Evolutionary conservation across 2,329 filamentous ascomycete species (phyloP).

Genomic region (Blumeria hordei): DNA sequence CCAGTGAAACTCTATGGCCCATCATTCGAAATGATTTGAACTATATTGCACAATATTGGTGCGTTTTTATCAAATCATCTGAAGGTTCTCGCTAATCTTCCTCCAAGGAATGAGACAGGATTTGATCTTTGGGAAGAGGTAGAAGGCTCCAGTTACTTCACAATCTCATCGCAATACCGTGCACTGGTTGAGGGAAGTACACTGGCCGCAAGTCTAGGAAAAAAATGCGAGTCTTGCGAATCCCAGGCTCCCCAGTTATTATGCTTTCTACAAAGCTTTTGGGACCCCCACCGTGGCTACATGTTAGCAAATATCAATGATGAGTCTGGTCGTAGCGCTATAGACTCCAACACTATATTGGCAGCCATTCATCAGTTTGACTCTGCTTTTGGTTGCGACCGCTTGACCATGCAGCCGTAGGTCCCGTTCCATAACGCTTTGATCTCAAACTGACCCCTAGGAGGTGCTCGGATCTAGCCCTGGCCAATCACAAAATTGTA

Average conservation of each 20-base stretch:
- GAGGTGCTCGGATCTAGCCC: slow-evolving; percentile 21
- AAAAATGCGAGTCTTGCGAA: slow-evolving; percentile 33
- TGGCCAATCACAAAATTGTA: slow-evolving; percentile 54
- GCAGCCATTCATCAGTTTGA: slow-evolving; percentile 47
- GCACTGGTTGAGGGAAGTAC: slow-evolving; percentile 41
- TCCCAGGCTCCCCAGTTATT: slow-evolving; percentile 43
- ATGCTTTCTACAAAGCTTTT: slow-evolving; percentile 53
- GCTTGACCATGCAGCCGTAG: slow-evolving; percentile 51
- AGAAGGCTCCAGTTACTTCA: slow-evolving; percentile 57
- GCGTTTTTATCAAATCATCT: slow-evolving; percentile 2
- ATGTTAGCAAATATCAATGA: slow-evolving; percentile 44
- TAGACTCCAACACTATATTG: slow-evolving; percentile 48
- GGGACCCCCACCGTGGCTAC: slow-evolving; percentile 32
- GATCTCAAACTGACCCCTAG: neutral
- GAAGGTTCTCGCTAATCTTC: neutral
- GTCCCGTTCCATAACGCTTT: neutral
- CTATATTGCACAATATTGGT: slow-evolving; percentile 52
- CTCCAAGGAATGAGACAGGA: slow-evolving; percentile 22
- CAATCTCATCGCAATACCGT: slow-evolving; percentile 42
- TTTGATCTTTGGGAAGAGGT: slow-evolving; percentile 77
- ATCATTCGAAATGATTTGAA: slow-evolving; percentile 51
- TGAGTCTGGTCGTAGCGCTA: slow-evolving; percentile 37
- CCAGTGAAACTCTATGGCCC: slow-evolving; percentile 38
- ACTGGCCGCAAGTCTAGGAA: slow-evolving; percentile 38
- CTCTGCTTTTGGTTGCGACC: slow-evolving; percentile 38